These are phyloP conservation scores for Cryptosporidium sp. DNA, from an alignment of 169 alveolate genomes.

Conservation along the genomic window DNA sequence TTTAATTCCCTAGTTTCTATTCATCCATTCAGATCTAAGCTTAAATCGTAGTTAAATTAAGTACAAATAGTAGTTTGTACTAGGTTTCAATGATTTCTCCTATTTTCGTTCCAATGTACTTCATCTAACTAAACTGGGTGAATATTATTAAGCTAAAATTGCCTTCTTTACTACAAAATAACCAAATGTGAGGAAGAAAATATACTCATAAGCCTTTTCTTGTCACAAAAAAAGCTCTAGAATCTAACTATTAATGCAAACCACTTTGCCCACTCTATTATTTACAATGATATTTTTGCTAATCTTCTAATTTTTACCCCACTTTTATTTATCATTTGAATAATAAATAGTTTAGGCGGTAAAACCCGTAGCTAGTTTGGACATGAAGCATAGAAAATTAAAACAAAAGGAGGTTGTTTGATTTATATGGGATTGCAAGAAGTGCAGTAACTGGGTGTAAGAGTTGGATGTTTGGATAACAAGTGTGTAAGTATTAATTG, in stretches of 20 bases:
- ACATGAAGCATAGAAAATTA: background rate
- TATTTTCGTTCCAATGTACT: background rate
- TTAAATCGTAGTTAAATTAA: background rate
- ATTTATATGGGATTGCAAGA: background rate
- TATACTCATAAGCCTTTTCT: too few species aligned
- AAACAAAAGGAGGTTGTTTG: constrained; percentile 6
- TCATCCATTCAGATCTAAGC: too few species aligned
- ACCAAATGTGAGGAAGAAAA: too few species aligned
- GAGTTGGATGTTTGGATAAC: constrained; percentile 5
- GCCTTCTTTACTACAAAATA: background rate
- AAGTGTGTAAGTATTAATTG: background rate
- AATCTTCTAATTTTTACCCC: constrained; percentile 13
- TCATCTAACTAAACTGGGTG: background rate
- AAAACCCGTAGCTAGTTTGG: background rate
- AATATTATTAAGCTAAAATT: background rate
- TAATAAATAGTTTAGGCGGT: constrained; percentile 31
- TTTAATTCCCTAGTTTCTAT: background rate
- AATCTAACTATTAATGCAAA: background rate
- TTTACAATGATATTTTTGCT: background rate
- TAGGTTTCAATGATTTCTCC: background rate
- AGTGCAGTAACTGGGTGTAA: background rate
- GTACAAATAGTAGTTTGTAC: too few species aligned
- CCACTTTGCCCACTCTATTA: background rate
- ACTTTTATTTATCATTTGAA: background rate
- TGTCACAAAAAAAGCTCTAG: background rate